phyloP scores from a whole-genome alignment of 805 yeast genomes.

The Spathaspora sp. region DNA sequence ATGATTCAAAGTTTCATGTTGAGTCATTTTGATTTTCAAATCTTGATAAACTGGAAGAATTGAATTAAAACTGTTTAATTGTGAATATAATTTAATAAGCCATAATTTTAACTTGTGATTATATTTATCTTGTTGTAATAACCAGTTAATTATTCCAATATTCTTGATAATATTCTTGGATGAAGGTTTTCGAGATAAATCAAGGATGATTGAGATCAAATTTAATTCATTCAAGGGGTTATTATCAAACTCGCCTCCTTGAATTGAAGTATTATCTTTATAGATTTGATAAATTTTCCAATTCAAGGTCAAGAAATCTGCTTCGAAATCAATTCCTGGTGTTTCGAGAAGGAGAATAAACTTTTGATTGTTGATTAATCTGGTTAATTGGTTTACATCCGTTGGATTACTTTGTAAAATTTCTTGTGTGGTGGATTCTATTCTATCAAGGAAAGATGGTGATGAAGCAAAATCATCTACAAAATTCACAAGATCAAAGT shows the following conservation, averaged over 20 bases:
- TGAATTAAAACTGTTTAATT: conserved; percentile 50
- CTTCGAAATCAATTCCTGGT: conserved; percentile 6
- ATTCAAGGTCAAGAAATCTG: conserved; percentile 9
- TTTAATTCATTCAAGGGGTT: conserved; percentile 66
- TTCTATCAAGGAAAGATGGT: conserved; percentile 13
- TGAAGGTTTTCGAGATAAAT: conserved; percentile 19
- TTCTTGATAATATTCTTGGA: conserved; percentile 27
- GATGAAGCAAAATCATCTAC: conserved; percentile 7
- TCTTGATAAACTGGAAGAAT: conserved; percentile 50
- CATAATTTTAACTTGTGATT: conserved; percentile 72
- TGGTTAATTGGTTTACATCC: conserved; percentile 15
- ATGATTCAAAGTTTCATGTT: conserved; percentile 64
- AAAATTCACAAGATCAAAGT: conserved; percentile 50
- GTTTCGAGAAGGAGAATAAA: conserved; percentile 22
- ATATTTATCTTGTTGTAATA: conserved; percentile 54
- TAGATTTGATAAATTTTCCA: conserved; percentile 21
- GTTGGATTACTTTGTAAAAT: conserved; percentile 3
- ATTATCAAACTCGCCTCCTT: conserved; percentile 56
- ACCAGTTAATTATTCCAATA: conserved; percentile 55
- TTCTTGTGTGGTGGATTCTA: conserved; percentile 18
- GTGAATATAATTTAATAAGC: conserved; percentile 61
- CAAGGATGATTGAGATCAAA: conserved; percentile 44
- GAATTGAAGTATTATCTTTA: conserved; percentile 25
- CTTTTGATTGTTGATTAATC: conserved; percentile 44
- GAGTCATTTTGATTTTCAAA: conserved; percentile 69